phyloP scores from a whole-genome alignment of 768 basidiomycete genomes.

The Stropharia rugosoannulata region DNA sequence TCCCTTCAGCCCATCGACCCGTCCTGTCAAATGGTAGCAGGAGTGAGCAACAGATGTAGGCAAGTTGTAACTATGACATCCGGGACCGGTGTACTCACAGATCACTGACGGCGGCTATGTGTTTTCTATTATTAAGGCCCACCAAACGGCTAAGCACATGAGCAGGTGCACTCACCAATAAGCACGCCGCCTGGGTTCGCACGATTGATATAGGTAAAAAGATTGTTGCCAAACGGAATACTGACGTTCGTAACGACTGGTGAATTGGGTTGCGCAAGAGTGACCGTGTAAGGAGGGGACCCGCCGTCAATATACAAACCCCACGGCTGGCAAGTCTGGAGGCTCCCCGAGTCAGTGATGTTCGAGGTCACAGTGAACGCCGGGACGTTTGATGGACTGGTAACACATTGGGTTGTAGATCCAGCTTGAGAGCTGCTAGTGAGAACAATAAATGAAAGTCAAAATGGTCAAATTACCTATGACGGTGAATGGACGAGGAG shows the following conservation, averaged over 20 bases:
- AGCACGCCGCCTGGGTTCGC: conserved; percentile 34
- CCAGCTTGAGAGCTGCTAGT: conserved; percentile 22
- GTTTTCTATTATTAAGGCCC: background rate
- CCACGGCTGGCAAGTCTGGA: conserved; percentile 48
- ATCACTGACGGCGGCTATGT: conserved; percentile 38
- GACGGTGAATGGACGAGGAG: conserved; percentile 33
- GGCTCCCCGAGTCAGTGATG: conserved; percentile 25
- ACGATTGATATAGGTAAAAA: conserved; percentile 42
- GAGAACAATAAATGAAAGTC: background rate
- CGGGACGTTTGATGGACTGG: conserved; percentile 16
- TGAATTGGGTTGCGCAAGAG: conserved; percentile 35
- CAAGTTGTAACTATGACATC: conserved; percentile 13
- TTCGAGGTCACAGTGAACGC: conserved; percentile 37
- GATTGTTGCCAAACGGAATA: conserved; percentile 33
- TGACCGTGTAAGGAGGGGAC: conserved; percentile 42
- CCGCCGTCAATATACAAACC: conserved; percentile 43
- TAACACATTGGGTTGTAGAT: conserved; percentile 30
- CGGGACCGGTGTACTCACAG: conserved; percentile 31
- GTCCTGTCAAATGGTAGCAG: conserved; percentile 24
- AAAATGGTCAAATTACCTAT: conserved; percentile 21
- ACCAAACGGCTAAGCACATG: background rate
- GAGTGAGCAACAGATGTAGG: background rate
- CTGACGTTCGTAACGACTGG: conserved; percentile 41
- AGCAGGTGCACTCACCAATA: conserved; percentile 36
- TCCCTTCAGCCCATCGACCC: conserved; percentile 37